phyloP scores from a whole-genome alignment of 139 green algal genomes.

The Pleodorina starrii region DNA sequence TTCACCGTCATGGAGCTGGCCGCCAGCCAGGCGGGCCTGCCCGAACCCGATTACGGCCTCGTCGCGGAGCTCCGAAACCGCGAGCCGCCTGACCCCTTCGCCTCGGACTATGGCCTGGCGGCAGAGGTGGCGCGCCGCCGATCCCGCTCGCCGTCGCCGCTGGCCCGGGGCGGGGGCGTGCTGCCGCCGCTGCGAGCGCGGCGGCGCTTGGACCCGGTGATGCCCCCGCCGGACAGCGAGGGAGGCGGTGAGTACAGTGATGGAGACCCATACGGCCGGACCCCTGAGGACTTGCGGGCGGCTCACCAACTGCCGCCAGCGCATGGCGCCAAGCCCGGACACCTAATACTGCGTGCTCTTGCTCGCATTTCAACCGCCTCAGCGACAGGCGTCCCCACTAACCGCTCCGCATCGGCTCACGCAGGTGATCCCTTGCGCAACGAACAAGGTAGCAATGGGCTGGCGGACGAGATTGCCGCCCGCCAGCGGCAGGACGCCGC shows the following conservation, averaged over 20 bases:
- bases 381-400: too few species aligned
- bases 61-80: constrained; percentile 54
- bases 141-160: not conserved
- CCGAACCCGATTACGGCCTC: constrained; percentile 60
- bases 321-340: too few species aligned
- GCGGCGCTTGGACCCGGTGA: constrained; percentile 37
- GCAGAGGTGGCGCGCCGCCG: constrained; percentile 53
- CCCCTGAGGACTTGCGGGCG: too few species aligned
- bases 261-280: too few species aligned
- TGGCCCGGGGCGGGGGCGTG: not conserved
- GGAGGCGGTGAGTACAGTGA: constrained; percentile 11
- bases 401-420: too few species aligned
- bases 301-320: too few species aligned
- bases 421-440: too few species aligned
- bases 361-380: too few species aligned
- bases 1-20: constrained; percentile 48
- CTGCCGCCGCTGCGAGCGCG: constrained; percentile 45
- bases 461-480: constrained; percentile 26
- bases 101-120: constrained; percentile 51
- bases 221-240: constrained; percentile 6
- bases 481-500: not conserved
- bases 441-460: too few species aligned
- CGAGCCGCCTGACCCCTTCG: constrained; percentile 14
- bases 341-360: too few species aligned
- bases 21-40: constrained; percentile 25